phyloP scores from a whole-genome alignment of 495 filamentous ascomycete genomes.

The Aspergillus bertholletiae region DNA sequence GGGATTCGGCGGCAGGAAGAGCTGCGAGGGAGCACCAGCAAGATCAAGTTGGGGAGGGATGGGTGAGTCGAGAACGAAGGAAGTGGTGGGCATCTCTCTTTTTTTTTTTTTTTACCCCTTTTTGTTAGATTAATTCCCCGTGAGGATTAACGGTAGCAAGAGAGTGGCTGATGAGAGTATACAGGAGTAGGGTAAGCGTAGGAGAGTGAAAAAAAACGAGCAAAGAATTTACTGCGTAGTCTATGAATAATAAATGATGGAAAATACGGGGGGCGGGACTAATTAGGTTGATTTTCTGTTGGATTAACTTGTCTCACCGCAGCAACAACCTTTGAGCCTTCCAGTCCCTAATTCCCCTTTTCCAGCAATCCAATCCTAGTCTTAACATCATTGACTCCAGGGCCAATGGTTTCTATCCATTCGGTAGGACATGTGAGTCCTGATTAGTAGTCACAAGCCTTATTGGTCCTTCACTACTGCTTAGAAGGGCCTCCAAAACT shows the following conservation, averaged over 20 bases:
- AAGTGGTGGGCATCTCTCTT: conserved; percentile 42
- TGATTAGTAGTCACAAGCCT: no score
- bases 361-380: no score
- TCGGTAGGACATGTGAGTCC: no score
- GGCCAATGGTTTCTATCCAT: no score
- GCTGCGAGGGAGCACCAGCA: conserved; percentile 50
- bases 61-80: conserved; percentile 48
- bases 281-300: neutral
- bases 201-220: neutral
- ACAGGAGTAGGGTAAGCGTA: neutral
- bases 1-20: conserved; percentile 68
- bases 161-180: conserved; percentile 6
- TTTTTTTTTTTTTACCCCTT: conserved; percentile 4
- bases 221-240: no score
- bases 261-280: neutral
- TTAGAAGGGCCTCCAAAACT: no score
- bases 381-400: no score
- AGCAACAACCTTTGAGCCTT: neutral
- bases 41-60: conserved; percentile 53
- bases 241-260: no score
- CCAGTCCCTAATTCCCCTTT: no score
- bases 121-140: no score
- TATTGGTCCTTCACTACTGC: no score
- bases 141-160: neutral
- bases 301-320: neutral